These are phyloP conservation scores for Hansenula sp. DNA, from an alignment of 1,139 yeast genomes.

Conservation along the genomic window DNA sequence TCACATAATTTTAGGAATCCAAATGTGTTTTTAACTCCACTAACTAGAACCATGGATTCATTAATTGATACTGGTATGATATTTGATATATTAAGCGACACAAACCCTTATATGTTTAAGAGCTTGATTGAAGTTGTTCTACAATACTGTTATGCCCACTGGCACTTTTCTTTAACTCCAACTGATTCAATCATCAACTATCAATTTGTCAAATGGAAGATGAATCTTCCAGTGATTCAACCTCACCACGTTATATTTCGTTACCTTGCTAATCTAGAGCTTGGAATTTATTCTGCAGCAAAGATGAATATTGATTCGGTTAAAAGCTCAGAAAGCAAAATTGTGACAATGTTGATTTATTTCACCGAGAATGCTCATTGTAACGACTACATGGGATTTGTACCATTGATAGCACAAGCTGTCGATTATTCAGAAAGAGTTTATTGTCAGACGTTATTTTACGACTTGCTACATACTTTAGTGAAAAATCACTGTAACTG, in stretches of 20 bases:
- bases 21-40: constrained; percentile 30
- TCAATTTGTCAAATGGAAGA: constrained; percentile 24
- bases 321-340: constrained; percentile 24
- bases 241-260: constrained; percentile 30
- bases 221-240: constrained; percentile 26
- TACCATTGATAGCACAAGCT: constrained; percentile 36
- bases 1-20: constrained; percentile 24
- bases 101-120: constrained; percentile 19
- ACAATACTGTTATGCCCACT: constrained; percentile 38
- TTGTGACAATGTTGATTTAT: constrained; percentile 26
- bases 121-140: constrained; percentile 29
- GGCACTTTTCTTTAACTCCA: constrained; percentile 14
- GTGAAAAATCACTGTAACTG: constrained; percentile 30
- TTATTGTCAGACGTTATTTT: constrained; percentile 25
- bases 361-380: constrained; percentile 25
- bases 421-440: constrained; percentile 24
- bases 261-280: constrained; percentile 30
- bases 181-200: constrained; percentile 4
- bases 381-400: constrained; percentile 29
- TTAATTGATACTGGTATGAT: constrained; percentile 33
- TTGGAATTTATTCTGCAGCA: constrained; percentile 27
- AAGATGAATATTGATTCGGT: constrained; percentile 14
- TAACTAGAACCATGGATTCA: constrained; percentile 30
- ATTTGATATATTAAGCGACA: constrained; percentile 24
- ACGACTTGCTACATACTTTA: constrained; percentile 26